Percentiles rank a stretch among this genome's conserved stretches.
These are phyloP conservation scores for Moesziomyces parantarcticus DNA, from an alignment of 1,284 basidiomycete species.

Conservation along the genomic window DNA sequence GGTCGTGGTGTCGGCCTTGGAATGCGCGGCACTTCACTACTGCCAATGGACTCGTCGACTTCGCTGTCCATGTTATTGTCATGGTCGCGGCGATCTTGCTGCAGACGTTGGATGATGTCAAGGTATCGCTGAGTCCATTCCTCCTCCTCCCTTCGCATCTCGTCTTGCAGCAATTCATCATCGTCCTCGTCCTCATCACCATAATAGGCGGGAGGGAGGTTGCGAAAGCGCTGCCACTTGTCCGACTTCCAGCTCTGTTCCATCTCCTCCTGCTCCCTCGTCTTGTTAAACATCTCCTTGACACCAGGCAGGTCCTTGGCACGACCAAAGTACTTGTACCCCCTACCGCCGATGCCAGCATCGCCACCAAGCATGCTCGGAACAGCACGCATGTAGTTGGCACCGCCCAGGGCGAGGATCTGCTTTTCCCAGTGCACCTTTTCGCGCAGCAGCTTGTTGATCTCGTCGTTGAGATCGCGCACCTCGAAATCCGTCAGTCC, in stretches of 20 bases:
- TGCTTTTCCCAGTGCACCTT: conserved; percentile 98
- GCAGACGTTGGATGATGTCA: conserved; percentile 9
- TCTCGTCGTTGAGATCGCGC: conserved; percentile 95
- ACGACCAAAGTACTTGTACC: conserved; percentile 99
- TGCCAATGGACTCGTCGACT: conserved; percentile 14
- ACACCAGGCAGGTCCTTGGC: conserved; percentile 96
- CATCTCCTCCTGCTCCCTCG: conserved; percentile 78
- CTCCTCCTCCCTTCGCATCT: conserved; percentile 56
- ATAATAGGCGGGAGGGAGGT: conserved; percentile 88
- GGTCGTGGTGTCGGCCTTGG: conserved; percentile 50
- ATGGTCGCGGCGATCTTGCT: conserved; percentile 10
- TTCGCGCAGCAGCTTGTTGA: conserved; percentile 94
- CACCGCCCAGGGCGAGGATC: conserved; percentile 91
- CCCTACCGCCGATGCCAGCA: conserved; percentile 85
- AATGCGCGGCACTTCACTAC: conserved; percentile 47
- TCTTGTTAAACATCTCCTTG: conserved; percentile 87
- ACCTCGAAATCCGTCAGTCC: conserved; percentile 95
- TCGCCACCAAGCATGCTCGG: conserved; percentile 88
- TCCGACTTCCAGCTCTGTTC: conserved; percentile 78
- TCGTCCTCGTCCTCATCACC: conserved; percentile 90
- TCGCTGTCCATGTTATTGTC: conserved; percentile 10
- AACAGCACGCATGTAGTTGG: conserved; percentile 88
- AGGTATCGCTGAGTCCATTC: conserved; percentile 75
- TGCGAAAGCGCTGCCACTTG: conserved; percentile 87
- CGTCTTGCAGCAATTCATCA: conserved; percentile 73